A percentile compares a stretch with the other conserved stretches of the same genome.
Evolutionary conservation across 306 rosid genomes (phyloP).

Genomic region (Cucurbita moschata): DNA sequence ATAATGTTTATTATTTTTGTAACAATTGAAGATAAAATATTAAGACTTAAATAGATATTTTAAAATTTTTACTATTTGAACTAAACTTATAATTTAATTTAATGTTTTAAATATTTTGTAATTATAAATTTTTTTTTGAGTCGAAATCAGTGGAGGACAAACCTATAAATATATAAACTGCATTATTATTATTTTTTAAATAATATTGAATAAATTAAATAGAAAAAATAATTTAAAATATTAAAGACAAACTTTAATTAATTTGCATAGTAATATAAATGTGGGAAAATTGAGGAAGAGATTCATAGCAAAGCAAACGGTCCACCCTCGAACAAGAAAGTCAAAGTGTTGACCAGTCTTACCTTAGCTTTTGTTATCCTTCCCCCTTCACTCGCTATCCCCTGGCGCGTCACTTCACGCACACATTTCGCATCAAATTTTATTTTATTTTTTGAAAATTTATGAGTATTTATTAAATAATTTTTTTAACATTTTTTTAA

Average conservation of each 20-base stretch:
- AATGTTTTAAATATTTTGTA: no score
- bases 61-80: neutral
- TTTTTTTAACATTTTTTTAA: no score
- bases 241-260: neutral
- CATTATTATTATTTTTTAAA: no score
- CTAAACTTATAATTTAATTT: no score
- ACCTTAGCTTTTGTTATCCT: slow-evolving; percentile 7
- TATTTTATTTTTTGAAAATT: no score
- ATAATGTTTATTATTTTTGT: neutral
- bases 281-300: neutral
- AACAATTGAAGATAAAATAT: no score
- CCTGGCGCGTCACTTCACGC: neutral
- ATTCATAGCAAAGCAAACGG: neutral
- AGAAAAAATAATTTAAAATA: neutral
- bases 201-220: neutral
- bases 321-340: neutral
- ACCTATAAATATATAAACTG: no score
- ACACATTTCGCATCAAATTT: neutral
- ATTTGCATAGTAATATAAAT: neutral
- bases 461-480: no score
- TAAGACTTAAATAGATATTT: no score
- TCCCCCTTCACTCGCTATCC: neutral
- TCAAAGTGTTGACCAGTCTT: slow-evolving; percentile 18
- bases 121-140: no score
- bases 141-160: no score